Evolutionary conservation across 2,329 filamentous ascomycete species (phyloP).

Genomic region (Chrysosporium queenslandicum): DNA sequence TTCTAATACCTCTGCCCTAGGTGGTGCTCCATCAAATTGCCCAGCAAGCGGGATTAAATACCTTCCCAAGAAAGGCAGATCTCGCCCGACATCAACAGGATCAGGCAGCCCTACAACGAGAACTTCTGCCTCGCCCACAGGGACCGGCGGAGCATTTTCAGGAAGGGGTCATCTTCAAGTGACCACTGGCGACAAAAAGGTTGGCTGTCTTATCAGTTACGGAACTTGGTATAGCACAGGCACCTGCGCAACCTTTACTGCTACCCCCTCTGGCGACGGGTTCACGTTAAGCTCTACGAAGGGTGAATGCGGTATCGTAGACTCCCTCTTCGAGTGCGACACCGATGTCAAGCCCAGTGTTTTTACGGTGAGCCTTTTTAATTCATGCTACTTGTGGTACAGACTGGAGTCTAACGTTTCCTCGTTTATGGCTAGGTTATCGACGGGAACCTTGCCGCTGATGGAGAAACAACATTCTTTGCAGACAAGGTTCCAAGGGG

Average conservation of each 20-base stretch:
- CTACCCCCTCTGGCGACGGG: constrained; percentile 35
- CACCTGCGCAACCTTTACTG: constrained; percentile 54
- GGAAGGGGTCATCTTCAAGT: constrained; percentile 51
- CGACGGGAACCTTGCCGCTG: constrained; percentile 12
- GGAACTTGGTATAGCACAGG: constrained; percentile 55
- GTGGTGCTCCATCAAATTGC: constrained; percentile 52
- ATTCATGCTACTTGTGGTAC: not conserved
- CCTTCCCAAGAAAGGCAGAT: constrained; percentile 44
- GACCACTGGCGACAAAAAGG: constrained; percentile 31
- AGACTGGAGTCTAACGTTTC: not conserved
- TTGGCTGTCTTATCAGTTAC: constrained; percentile 52
- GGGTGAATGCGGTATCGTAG: constrained; percentile 45
- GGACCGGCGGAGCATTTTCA: constrained; percentile 33
- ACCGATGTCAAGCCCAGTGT: constrained; percentile 22
- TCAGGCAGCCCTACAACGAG: constrained; percentile 13
- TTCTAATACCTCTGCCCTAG: constrained; percentile 22
- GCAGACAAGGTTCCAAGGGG: constrained; percentile 26
- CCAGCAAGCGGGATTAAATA: constrained; percentile 55
- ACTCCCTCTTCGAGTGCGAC: constrained; percentile 44
- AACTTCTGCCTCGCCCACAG: constrained; percentile 5
- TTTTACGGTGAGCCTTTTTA: constrained; percentile 21
- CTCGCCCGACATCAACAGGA: constrained; percentile 13
- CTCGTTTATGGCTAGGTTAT: constrained; percentile 1
- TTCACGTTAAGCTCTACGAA: constrained; percentile 48
- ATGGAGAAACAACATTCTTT: constrained; percentile 25